Percentiles rank a stretch among this genome's conserved stretches.
phyloP scores from a whole-genome alignment of 2,329 filamentous ascomycete species.

The Neofusicoccum kwambonambiense region DNA sequence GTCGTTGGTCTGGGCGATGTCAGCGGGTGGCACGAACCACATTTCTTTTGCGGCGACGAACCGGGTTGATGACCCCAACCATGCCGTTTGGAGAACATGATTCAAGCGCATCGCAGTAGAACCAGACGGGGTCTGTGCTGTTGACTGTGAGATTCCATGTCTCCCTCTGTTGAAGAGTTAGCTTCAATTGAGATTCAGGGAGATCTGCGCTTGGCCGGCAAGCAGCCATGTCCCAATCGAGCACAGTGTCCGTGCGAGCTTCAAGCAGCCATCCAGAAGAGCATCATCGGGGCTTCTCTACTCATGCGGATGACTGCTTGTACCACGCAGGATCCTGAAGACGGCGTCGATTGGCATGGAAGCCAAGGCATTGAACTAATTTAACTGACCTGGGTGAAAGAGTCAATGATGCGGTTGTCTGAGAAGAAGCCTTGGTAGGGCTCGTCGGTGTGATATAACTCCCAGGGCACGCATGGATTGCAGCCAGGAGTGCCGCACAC shows the following conservation, averaged over 20 bases:
- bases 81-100: slow-evolving; percentile 67
- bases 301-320: too few relatives aligned
- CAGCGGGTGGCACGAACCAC: not conserved
- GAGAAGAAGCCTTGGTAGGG: slow-evolving; percentile 35
- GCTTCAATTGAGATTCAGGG: not conserved
- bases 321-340: too few relatives aligned
- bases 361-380: too few relatives aligned
- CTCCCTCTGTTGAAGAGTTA: not conserved
- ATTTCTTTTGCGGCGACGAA: slow-evolving; percentile 34
- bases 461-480: slow-evolving; percentile 42
- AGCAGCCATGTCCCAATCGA: too few relatives aligned
- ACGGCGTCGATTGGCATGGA: not conserved
- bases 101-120: slow-evolving; percentile 54
- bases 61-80: slow-evolving; percentile 74
- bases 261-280: too few relatives aligned
- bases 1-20: not conserved
- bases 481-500: slow-evolving; percentile 18
- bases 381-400: slow-evolving; percentile 27
- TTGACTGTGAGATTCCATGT: slow-evolving; percentile 36
- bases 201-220: too few relatives aligned
- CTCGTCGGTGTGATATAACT: slow-evolving; percentile 27
- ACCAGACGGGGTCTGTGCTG: slow-evolving; percentile 37
- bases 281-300: too few relatives aligned
- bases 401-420: slow-evolving; percentile 26
- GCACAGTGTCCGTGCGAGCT: too few relatives aligned